These are phyloP conservation scores for Fomitopsis serialis DNA, from an alignment of 768 basidiomycete genomes.

Conservation along the genomic window DNA sequence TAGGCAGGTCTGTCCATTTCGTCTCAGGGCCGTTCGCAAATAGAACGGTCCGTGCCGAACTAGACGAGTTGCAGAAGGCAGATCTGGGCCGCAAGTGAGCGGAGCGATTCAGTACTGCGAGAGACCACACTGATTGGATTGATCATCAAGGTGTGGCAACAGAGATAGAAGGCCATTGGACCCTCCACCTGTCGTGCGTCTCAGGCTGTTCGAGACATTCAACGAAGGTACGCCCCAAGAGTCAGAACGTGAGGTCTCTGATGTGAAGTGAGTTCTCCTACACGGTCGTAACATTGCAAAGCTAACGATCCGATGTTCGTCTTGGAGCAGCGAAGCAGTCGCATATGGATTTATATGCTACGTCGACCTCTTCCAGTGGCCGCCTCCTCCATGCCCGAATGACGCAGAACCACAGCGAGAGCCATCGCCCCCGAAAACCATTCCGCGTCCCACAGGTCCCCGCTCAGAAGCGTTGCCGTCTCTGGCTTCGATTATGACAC, in stretches of 20 bases:
- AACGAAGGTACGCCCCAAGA: neutral
- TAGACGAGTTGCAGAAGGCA: constrained; percentile 58
- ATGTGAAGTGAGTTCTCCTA: neutral
- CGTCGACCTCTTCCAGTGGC: constrained; percentile 63
- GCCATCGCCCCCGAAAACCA: constrained; percentile 22
- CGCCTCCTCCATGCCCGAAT: neutral
- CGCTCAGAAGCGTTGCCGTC: constrained; percentile 24
- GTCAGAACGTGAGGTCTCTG: neutral
- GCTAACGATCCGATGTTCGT: neutral
- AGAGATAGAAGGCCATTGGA: constrained; percentile 13
- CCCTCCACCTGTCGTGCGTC: constrained; percentile 6
- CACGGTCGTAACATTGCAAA: neutral
- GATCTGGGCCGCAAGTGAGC: constrained; percentile 60
- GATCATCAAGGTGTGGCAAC: constrained; percentile 4
- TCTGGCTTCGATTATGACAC: constrained; percentile 35
- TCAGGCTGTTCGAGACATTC: neutral
- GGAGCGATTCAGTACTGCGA: neutral
- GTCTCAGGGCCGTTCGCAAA: constrained; percentile 57
- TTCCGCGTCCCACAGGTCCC: neutral
- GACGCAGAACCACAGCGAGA: neutral
- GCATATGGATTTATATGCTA: constrained; percentile 62
- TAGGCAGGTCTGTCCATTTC: constrained; percentile 52
- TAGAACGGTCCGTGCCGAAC: constrained; percentile 47
- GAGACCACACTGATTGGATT: neutral
- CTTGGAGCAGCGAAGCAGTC: neutral